phyloP scores from a whole-genome alignment of 1,284 basidiomycete genomes.

The Paramarasmius palmivorus region DNA sequence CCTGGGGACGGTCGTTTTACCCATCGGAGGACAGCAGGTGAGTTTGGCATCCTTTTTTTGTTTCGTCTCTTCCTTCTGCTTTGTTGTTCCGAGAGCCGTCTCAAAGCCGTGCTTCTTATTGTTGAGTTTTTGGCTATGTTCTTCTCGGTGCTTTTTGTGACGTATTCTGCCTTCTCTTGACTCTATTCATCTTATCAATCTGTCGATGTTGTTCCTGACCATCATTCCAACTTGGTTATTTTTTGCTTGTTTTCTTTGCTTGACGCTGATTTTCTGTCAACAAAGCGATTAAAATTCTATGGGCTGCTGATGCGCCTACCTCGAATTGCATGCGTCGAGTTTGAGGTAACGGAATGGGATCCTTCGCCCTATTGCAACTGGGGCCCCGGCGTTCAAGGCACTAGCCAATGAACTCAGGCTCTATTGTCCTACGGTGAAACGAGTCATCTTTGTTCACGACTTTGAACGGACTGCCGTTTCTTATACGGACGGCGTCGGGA shows the following conservation, averaged over 20 bases:
- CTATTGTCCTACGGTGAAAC: conserved; percentile 51
- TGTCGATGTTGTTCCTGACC: conserved; percentile 1
- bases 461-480: conserved; percentile 56
- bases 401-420: conserved; percentile 58
- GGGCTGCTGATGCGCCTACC: conserved; percentile 53
- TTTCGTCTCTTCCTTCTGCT: conserved; percentile 10
- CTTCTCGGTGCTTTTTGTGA: neutral
- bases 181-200: conserved; percentile 7
- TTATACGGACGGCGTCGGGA: conserved; percentile 40
- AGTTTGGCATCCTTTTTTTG: conserved; percentile 8
- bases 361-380: conserved; percentile 44
- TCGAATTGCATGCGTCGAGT: conserved; percentile 52
- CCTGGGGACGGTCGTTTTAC: conserved; percentile 61
- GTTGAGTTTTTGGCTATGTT: neutral
- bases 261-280: conserved; percentile 6
- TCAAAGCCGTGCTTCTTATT: neutral
- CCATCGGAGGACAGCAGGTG: conserved; percentile 49
- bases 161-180: neutral
- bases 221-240: conserved; percentile 4
- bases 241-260: conserved; percentile 5
- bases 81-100: neutral
- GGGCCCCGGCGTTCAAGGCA: conserved; percentile 53
- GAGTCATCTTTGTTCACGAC: conserved; percentile 59
- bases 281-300: conserved; percentile 60
- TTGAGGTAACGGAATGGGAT: conserved; percentile 65